A percentile compares a stretch with the other conserved stretches of the same genome.
phyloP scores from a whole-genome alignment of 169 alveolate genomes.

The Perkinsus chesapeaki region DNA sequence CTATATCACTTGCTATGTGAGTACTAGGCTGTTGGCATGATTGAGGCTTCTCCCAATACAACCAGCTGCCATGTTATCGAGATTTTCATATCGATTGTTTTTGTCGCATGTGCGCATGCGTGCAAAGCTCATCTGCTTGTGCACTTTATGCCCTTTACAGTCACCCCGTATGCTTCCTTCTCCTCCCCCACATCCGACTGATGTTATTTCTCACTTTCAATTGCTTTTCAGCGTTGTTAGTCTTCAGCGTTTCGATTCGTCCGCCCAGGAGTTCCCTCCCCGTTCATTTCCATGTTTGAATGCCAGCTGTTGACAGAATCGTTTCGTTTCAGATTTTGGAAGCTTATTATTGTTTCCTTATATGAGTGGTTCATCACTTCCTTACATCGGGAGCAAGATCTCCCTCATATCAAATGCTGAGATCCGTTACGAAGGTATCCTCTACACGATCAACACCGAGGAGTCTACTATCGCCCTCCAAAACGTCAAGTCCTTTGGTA shows the following conservation, averaged over 20 bases:
- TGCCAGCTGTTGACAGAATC: background rate
- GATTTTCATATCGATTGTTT: too few relatives aligned
- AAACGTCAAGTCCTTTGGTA: conserved; percentile 22
- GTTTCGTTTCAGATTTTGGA: background rate
- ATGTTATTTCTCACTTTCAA: too few relatives aligned
- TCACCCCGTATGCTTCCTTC: too few relatives aligned
- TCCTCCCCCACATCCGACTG: too few relatives aligned
- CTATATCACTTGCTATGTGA: too few relatives aligned
- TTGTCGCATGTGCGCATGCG: conserved; percentile 7
- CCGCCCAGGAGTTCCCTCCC: background rate
- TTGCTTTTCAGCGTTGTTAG: too few relatives aligned
- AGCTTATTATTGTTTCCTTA: background rate
- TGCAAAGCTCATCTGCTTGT: background rate
- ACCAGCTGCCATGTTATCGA: too few relatives aligned
- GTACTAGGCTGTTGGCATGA: too few relatives aligned
- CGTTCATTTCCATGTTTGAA: background rate
- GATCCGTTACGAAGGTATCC: conserved; percentile 32
- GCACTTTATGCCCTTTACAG: background rate
- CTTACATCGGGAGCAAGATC: conserved; percentile 27
- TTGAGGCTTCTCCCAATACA: too few relatives aligned
- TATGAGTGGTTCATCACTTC: conserved; percentile 14
- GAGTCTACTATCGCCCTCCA: conserved; percentile 27
- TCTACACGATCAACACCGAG: conserved; percentile 20
- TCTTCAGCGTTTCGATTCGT: too few relatives aligned
- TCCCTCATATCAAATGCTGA: conserved; percentile 23